Evolutionary conservation across 1,284 basidiomycete species (phyloP), one percentile per base, ranked within the genome.

Genomic region (Fomes fomentarius): DNA sequence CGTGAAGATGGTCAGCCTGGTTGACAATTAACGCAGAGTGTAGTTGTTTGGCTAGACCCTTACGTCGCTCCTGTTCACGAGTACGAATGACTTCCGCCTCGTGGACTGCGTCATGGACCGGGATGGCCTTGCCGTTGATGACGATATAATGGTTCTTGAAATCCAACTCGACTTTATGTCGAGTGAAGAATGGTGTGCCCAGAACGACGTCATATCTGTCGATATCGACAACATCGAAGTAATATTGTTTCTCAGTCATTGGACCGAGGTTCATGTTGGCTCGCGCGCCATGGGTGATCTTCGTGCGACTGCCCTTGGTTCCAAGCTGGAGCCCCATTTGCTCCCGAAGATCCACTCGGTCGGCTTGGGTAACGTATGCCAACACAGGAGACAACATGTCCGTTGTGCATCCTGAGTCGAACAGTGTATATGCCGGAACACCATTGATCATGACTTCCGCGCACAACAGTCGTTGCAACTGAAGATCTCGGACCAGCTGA

Each of bases 261-360:
- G 44, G 21, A 5, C 55, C 64, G 11, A 62, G 14, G 2, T 11
- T 4, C 1, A 63, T 24, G 1, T 41, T 2, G 3, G 30, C 39
- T 2, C 41, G 46, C 5, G 52, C 43, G 3, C 67, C 69, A 49
- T 56, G 66, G 22, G 54, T 60, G 22, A 68, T 66, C 42, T 54
- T 61, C 1, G 65, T 63, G 0, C 61, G 58, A 40, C 68, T 69
- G 4, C 67, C 67, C 21, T 58, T 57, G 4, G 58, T 61, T 3
- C 65, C 69, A 0, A 70, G 53, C 40, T 58, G 50, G 3, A 52
- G 41, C 4, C 34, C 43, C n/a, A 52, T 30, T 19, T 33, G 50
- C 57, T 50, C 38, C 62, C 61, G n/a, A n/a, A n/a, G n/a, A n/a
- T n/a, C n/a, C n/a, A n/a, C n/a, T n/a, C n/a, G n/a, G n/a, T n/a